These are phyloP conservation scores for Sphenostylis stenocarpa DNA, from an alignment of 306 rosid genomes.

Conservation along the genomic window DNA sequence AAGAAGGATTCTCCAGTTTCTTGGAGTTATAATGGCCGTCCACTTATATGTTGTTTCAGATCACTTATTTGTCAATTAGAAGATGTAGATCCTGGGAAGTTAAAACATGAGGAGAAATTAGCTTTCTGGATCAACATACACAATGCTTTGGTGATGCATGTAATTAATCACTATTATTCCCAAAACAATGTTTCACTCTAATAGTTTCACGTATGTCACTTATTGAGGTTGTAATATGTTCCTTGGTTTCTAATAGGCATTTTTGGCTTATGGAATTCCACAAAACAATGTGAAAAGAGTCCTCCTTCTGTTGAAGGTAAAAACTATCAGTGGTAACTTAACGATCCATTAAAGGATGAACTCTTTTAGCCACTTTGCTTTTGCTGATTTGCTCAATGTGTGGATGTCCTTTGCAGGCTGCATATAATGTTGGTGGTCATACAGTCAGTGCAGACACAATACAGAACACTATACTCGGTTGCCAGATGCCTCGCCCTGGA, in stretches of 20 bases:
- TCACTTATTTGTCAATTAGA: conserved; percentile 71
- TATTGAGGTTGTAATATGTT: neutral
- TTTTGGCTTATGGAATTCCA: conserved; percentile 92
- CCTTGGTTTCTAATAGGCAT: conserved; percentile 63
- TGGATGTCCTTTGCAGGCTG: conserved; percentile 63
- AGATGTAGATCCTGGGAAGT: conserved; percentile 73
- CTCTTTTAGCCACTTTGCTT: neutral
- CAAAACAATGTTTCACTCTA: neutral
- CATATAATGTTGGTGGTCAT: conserved; percentile 85
- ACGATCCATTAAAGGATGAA: conserved; percentile 5
- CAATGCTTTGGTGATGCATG: conserved; percentile 96
- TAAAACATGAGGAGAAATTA: conserved; percentile 80
- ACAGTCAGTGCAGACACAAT: conserved; percentile 80
- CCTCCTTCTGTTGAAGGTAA: conserved; percentile 80
- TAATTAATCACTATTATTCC: conserved; percentile 41
- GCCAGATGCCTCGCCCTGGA: conserved; percentile 86
- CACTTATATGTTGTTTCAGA: conserved; percentile 46
- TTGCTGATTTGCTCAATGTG: conserved; percentile 19
- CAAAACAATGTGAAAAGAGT: conserved; percentile 77
- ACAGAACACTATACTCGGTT: conserved; percentile 77
- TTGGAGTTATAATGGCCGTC: conserved; percentile 20
- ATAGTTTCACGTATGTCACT: conserved; percentile 12
- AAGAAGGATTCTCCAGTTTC: neutral
- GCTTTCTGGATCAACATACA: conserved; percentile 95
- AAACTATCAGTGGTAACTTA: conserved; percentile 11